Evolutionary conservation across 129 eudicot genomes (phyloP).

Genomic region (Flaveria bidentis): DNA sequence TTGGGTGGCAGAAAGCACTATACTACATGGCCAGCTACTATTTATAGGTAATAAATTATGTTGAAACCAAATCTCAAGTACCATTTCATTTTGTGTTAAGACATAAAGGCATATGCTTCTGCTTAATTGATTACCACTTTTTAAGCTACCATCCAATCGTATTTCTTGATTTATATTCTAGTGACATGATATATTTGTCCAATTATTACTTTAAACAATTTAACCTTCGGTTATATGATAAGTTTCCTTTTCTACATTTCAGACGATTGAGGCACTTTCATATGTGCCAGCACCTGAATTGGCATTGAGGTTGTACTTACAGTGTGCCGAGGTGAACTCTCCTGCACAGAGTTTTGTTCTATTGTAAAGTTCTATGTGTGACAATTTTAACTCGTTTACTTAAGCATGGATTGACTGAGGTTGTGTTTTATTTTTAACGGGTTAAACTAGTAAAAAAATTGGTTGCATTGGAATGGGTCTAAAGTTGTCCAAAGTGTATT

Average conservation of each 20-base stretch:
- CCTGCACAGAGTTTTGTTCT: not conserved
- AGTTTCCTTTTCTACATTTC: conserved; percentile 28
- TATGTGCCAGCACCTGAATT: conserved; percentile 88
- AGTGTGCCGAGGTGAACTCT: conserved; percentile 89
- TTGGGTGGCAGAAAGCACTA: not conserved
- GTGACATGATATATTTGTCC: not conserved
- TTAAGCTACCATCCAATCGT: conserved; percentile 2
- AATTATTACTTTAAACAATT: not conserved
- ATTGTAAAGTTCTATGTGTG: conserved; percentile 7
- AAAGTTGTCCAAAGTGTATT: conserved; percentile 11
- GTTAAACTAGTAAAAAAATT: not conserved
- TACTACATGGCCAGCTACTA: not conserved
- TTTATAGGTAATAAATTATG: not conserved
- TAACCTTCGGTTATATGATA: conserved; percentile 7
- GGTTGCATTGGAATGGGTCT: not conserved
- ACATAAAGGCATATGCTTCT: not conserved
- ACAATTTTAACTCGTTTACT: not conserved
- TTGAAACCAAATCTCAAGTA: conserved; percentile 6
- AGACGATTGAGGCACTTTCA: conserved; percentile 86
- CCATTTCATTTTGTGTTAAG: not conserved
- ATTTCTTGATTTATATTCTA: conserved; percentile 9
- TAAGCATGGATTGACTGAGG: not conserved
- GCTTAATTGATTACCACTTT: not conserved
- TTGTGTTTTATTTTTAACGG: not conserved
- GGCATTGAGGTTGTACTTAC: conserved; percentile 92